Conservation (phyloP, 2,329 filamentous ascomycete species). For the Aspergillus versicolor region DNA sequence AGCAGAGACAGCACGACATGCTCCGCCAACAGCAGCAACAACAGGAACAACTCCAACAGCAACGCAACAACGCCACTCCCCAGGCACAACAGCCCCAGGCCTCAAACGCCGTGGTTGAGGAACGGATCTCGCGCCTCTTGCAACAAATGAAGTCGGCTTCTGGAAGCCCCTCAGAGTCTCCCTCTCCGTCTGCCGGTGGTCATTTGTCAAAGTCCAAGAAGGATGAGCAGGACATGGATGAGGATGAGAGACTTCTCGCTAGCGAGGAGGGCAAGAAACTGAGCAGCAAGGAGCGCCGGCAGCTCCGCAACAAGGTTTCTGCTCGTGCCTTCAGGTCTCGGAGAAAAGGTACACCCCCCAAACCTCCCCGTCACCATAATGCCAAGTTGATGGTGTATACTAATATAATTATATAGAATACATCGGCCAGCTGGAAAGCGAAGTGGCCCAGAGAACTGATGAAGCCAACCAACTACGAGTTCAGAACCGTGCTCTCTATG, state of each 20-base stretch:
- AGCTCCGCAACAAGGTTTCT: constrained; percentile 98
- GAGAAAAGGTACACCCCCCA: constrained; percentile 72
- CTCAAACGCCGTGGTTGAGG: constrained; percentile 73
- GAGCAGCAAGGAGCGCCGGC: constrained; percentile 94
- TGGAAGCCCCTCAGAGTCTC: constrained; percentile 52
- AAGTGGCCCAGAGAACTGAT: constrained; percentile 78
- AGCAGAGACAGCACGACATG: constrained; percentile 61
- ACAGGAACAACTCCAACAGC: constrained; percentile 17
- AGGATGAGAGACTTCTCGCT: constrained; percentile 89
- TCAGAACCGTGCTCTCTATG: constrained; percentile 77
- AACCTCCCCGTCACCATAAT: not conserved
- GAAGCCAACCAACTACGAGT: constrained; percentile 78
- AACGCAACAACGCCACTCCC: constrained; percentile 22
- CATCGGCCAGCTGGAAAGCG: constrained; percentile 88
- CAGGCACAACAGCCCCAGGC: constrained; percentile 36
- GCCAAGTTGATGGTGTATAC: constrained; percentile 25
- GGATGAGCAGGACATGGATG: constrained; percentile 98
- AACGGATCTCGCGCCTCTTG: constrained; percentile 89
- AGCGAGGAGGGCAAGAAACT: constrained; percentile 99
- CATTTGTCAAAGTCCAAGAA: constrained; percentile 77
- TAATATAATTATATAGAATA: constrained; percentile 73
- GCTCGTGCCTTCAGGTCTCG: constrained; percentile 96
- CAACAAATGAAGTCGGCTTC: constrained; percentile 85
- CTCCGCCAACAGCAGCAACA: constrained; percentile 59
- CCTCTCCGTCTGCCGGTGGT: constrained; percentile 46